These are phyloP conservation scores for Metschnikowia kunwiensis DNA, from an alignment of 805 yeast genomes.

Conservation along the genomic window DNA sequence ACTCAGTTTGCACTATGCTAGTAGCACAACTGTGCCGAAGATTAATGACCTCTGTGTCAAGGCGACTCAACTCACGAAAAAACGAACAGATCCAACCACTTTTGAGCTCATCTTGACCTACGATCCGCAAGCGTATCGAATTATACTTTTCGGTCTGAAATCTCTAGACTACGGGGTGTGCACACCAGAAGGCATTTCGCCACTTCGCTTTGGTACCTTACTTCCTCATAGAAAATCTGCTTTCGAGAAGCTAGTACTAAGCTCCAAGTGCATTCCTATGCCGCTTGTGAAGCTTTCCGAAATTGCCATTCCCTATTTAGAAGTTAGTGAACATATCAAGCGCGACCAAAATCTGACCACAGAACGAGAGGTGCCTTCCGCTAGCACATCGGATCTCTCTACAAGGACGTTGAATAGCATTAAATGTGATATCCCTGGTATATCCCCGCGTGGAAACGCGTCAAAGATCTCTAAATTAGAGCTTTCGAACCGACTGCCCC, in stretches of 20 bases:
- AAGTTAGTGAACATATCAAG: too few relatives aligned
- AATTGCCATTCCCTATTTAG: conserved; percentile 4
- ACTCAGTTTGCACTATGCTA: conserved; percentile 33
- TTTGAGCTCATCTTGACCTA: conserved; percentile 11
- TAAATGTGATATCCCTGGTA: too few relatives aligned
- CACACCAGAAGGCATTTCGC: conserved; percentile 12
- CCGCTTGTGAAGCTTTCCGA: conserved; percentile 3
- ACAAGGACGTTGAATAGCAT: too few relatives aligned
- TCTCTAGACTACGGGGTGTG: conserved; percentile 15
- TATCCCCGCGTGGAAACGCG: too few relatives aligned
- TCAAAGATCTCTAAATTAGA: conserved; percentile 4
- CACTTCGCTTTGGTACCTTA: conserved; percentile 14
- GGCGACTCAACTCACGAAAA: conserved; percentile 15
- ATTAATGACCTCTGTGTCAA: conserved; percentile 13
- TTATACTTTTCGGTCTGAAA: conserved; percentile 10
- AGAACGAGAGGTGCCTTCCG: too few relatives aligned
- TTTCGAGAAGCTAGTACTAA: conserved; percentile 12
- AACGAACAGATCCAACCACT: conserved; percentile 11
- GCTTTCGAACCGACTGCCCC: conserved; percentile 34
- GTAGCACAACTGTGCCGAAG: conserved; percentile 27
- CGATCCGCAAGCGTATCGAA: conserved; percentile 10
- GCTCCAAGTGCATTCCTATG: background rate
- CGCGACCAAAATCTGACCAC: too few relatives aligned
- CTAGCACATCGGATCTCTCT: too few relatives aligned
- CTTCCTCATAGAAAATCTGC: conserved; percentile 19